These are phyloP conservation scores for Crotalaria pallida DNA, from an alignment of 306 rosid genomes.

Conservation along the genomic window DNA sequence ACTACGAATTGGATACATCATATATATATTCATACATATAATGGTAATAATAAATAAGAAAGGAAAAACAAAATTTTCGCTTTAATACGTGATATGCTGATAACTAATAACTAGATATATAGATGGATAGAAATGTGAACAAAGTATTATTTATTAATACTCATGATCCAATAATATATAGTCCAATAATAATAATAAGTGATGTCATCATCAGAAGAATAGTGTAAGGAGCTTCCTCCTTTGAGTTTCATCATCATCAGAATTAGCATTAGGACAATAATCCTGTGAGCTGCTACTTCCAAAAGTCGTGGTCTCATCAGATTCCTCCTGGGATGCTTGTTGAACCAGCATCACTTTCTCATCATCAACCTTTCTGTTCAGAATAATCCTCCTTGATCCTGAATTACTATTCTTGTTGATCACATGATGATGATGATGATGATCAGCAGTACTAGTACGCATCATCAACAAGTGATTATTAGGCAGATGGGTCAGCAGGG, in stretches of 20 bases:
- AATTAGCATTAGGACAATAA: conserved; percentile 11
- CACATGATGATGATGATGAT: not conserved
- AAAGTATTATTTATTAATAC: not conserved
- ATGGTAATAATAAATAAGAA: too few relatives aligned
- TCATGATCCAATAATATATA: too few relatives aligned
- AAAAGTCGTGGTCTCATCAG: conserved; percentile 25
- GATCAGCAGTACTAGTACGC: too few relatives aligned
- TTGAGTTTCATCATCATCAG: conserved; percentile 23
- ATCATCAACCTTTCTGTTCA: not conserved
- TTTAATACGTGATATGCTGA: too few relatives aligned
- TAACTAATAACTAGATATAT: too few relatives aligned
- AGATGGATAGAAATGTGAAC: not conserved
- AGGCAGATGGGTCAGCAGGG: conserved; percentile 36
- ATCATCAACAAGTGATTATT: conserved; percentile 16
- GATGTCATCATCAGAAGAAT: conserved; percentile 40
- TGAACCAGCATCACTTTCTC: not conserved
- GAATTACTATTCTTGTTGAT: too few relatives aligned
- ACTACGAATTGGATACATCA: too few relatives aligned
- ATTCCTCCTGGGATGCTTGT: conserved; percentile 16
- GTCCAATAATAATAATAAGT: too few relatives aligned
- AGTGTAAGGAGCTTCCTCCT: conserved; percentile 39
- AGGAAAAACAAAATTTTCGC: too few relatives aligned
- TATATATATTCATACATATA: too few relatives aligned
- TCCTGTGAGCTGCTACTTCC: conserved; percentile 21
- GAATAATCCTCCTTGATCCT: not conserved